Base-by-base conservation (phyloP, 257 asterid species). In the Solanum dulcamara region DNA sequence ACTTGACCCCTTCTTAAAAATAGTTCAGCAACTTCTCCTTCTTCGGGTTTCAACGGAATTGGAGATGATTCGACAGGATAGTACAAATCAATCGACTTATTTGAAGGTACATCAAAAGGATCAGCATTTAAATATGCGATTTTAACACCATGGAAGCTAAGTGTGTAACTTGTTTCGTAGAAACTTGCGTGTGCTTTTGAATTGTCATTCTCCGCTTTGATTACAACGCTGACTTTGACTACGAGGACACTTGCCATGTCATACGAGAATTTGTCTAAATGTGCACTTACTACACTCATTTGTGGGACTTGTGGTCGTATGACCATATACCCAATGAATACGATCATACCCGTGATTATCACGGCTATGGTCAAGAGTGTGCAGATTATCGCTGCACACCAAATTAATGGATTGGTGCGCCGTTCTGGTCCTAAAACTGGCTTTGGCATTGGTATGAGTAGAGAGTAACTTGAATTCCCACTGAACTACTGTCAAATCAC, bases 381-480 rank as follows among this genome's bases (percentile, higher is more conserved):
- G 74, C 98, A 96, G 84, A 96, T 86, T 32, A 93, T 74, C 64
- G 98, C 94, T 6, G 87, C 87, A 67, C 92, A 89, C 99, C 98
- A 96, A 80, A 94, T 89, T 1, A 94, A 32, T 7, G 94, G 95
- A 88, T 87, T 89, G 88, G 99, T 96, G 87, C 77, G 91, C 85
- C 90, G 62, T 79, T 81, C 91, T 2, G 89, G 90, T 7, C 87
- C 88, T 28, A 81, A 35, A 3, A 53, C 88, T 18, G 83, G 93
- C 88, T 86, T 89, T 86, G 95, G 93, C 98, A 93, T 96, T 87
- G 90, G 89, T 15, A 67, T 7, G 44, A 15, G 24, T 67, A 17
- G 4, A 17, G 4, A 42, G 33, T 72, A 72, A n/a, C 55, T n/a
- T 72, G 5, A 38, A 71, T 22, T 38, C 4, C 7, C 5, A 38